phyloP scores from a whole-genome alignment of 345 rosid genomes.

The Salix arbutifolia region DNA sequence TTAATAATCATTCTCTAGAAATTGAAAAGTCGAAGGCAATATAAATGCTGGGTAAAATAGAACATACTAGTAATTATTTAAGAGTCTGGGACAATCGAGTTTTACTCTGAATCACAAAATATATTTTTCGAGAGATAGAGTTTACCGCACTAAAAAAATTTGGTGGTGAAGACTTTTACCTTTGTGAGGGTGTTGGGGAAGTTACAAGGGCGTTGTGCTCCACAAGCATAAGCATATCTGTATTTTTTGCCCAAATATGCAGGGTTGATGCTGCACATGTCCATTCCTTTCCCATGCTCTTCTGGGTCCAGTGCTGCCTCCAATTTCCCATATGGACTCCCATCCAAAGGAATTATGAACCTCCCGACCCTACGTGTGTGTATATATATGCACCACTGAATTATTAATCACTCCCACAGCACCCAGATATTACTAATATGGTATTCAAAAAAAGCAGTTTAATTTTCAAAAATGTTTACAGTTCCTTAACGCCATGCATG shows the following conservation, averaged over 20 bases:
- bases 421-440: not conserved
- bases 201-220: slow-evolving; percentile 88
- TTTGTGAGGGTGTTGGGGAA: slow-evolving; percentile 95
- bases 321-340: slow-evolving; percentile 63
- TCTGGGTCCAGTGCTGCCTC: slow-evolving; percentile 82
- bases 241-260: slow-evolving; percentile 59
- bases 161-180: slow-evolving; percentile 35
- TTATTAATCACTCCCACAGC: not conserved
- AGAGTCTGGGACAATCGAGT: rapidly evolving
- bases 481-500: not conserved
- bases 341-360: slow-evolving; percentile 79
- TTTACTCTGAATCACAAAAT: no score
- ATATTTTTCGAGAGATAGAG: no score
- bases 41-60: no score
- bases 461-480: no score
- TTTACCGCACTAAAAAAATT: no score
- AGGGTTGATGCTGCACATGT: slow-evolving; percentile 94
- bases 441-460: not conserved
- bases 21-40: not conserved
- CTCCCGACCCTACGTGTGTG: slow-evolving; percentile 68
- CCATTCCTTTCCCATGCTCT: slow-evolving; percentile 95
- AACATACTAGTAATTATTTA: no score
- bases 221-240: slow-evolving; percentile 88
- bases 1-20: not conserved
- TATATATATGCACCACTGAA: not conserved